phyloP scores from a whole-genome alignment of 192 early-diverging fungal genomes.

The Ramicandelaber brevisporus region DNA sequence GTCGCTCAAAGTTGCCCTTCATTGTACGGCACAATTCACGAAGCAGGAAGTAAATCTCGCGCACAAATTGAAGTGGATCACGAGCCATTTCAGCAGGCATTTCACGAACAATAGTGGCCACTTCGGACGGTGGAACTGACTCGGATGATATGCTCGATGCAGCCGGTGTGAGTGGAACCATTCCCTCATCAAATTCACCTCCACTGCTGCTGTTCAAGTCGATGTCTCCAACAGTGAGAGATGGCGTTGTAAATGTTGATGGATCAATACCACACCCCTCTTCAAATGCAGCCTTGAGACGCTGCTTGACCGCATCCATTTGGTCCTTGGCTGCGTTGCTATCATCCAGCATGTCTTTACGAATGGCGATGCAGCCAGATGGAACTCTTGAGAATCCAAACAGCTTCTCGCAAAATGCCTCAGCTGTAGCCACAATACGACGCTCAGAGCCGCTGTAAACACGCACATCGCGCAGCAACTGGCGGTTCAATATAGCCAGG shows the following conservation, averaged over 20 bases:
- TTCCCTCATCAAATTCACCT: constrained; percentile 2
- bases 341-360: constrained; percentile 85
- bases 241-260: no score
- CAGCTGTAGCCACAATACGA: constrained; percentile 62
- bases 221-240: no score
- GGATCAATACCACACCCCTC: no score
- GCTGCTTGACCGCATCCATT: constrained; percentile 61
- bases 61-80: constrained; percentile 20
- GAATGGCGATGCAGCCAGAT: constrained; percentile 25
- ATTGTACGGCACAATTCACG: constrained; percentile 37
- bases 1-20: constrained; percentile 41
- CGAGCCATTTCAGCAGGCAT: constrained; percentile 11
- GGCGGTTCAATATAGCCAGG: constrained; percentile 60
- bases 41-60: constrained; percentile 44
- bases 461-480: constrained; percentile 65
- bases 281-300: constrained; percentile 43
- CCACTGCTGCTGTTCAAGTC: no score
- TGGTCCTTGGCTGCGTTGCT: constrained; percentile 84
- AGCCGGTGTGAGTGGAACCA: no score
- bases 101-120: background rate
- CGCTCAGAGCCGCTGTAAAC: constrained; percentile 69
- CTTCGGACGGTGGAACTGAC: no score
- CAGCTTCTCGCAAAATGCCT: constrained; percentile 21
- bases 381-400: constrained; percentile 13
- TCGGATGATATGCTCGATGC: no score